Base-by-base conservation (phyloP, 495 filamentous ascomycete genomes). In the Evansstolkia leycettana region DNA sequence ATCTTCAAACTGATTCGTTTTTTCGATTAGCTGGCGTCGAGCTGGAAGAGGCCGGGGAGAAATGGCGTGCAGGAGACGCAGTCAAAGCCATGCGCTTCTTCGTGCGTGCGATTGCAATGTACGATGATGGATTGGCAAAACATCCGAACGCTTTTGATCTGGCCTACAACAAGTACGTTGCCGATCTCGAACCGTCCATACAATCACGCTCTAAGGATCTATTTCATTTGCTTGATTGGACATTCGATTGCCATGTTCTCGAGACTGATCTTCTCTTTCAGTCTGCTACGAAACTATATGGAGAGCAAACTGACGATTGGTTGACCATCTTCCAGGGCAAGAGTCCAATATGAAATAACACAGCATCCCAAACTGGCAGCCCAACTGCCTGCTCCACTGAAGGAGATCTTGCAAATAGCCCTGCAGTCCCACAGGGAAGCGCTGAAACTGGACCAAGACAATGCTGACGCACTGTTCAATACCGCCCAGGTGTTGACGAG, bases 51-150 rank as follows among this genome's bases (percentile, higher is more conserved):
- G 69, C 71, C 3, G 78, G 76, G 15, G 78, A 78, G 50, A 84
- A 84, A 69, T 82, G 78, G 78, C 64, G 78, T 10, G 78, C 73
- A 23, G 77, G 77, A 18, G 79, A 84, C 53, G 70, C 75, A 10
- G 73, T 62, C 33, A 84, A 84, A 48, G 73, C 78, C 0, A 64
- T 72, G 43, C 66, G 79, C 26, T 81, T 80, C 51, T 82, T 80
- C 49, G 56, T 72, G 45, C 63, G 73, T 39, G 79, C 78, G n/a
- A 70, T 82, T 34, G 62, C 72, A 19, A 67, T 60, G 31, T 84
- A 82, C 41, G 69, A 74, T 36, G 64, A 67, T n/a, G 78, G 73
- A 7, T 45, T 82, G 12, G 55, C 60, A 29, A 68, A 59, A 38
- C 70, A 70, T 48, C 75, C 75, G 0, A 35, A 41, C 10, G 68